phyloP scores from a whole-genome alignment of 257 asterid species.

The Striga asiatica region DNA sequence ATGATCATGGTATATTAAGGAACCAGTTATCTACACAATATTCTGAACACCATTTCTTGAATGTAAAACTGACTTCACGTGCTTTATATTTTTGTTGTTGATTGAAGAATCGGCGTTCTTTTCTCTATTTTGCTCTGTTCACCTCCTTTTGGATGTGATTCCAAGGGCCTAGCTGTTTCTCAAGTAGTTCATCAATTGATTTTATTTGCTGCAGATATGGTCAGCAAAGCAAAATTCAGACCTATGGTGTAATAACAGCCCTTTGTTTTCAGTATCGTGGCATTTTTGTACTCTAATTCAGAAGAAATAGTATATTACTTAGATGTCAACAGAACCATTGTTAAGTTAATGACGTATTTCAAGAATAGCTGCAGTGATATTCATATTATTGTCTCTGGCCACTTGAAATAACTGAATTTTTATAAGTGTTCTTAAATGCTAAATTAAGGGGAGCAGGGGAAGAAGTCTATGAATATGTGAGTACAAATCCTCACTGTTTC shows the following conservation, averaged over 20 bases:
- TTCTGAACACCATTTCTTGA: neutral
- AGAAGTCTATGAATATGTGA: neutral
- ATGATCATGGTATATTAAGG: too few relatives aligned
- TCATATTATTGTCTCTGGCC: neutral
- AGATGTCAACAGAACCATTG: neutral
- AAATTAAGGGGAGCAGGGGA: neutral
- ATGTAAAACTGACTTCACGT: neutral
- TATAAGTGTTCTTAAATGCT: neutral
- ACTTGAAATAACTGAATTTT: neutral
- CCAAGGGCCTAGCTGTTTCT: neutral
- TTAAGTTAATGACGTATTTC: neutral
- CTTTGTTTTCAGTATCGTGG: neutral
- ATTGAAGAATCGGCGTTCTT: slow-evolving; percentile 4
- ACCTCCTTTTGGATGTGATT: neutral
- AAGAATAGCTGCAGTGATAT: neutral
- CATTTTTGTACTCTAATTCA: slow-evolving; percentile 1
- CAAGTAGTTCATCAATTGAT: too few relatives aligned
- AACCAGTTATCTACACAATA: neutral
- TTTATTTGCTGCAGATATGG: too few relatives aligned
- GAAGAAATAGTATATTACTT: neutral
- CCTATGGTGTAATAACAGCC: too few relatives aligned
- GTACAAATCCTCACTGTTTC: neutral
- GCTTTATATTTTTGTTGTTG: neutral
- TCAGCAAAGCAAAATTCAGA: too few relatives aligned
- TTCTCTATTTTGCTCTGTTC: neutral